phyloP scores from a whole-genome alignment of 306 rosid genomes.

The Cucumis melo region DNA sequence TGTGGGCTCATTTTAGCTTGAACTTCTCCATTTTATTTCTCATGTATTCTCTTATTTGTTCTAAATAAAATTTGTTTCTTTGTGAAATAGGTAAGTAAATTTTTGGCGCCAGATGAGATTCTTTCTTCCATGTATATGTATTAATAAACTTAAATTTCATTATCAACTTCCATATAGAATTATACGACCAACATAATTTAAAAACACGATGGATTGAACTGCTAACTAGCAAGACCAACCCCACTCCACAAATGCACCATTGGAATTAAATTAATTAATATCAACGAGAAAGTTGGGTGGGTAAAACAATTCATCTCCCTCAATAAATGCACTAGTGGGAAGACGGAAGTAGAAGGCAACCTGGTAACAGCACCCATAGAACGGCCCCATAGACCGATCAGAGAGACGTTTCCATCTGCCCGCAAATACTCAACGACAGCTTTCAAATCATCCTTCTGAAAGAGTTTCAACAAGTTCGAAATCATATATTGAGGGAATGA shows the following conservation, averaged over 20 bases:
- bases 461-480: background rate
- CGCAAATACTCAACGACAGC: conserved; percentile 79
- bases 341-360: conserved; percentile 22
- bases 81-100: too few species aligned
- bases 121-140: too few species aligned
- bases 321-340: background rate
- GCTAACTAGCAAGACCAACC: background rate
- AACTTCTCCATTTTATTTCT: background rate
- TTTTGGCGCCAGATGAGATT: too few species aligned
- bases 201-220: background rate
- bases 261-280: background rate
- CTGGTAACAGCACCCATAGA: conserved; percentile 99
- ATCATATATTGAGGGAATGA: background rate
- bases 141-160: too few species aligned
- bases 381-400: conserved; percentile 99
- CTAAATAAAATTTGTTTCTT: too few species aligned
- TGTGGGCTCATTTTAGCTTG: background rate
- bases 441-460: conserved; percentile 77
- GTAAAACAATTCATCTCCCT: background rate
- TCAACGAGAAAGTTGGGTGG: background rate
- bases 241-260: background rate
- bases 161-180: background rate
- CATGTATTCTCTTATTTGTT: too few species aligned
- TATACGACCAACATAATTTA: background rate
- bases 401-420: conserved; percentile 77